phyloP scores from a whole-genome alignment of 176 grass and related monocot genomes.

The Rhynchospora pubera region DNA sequence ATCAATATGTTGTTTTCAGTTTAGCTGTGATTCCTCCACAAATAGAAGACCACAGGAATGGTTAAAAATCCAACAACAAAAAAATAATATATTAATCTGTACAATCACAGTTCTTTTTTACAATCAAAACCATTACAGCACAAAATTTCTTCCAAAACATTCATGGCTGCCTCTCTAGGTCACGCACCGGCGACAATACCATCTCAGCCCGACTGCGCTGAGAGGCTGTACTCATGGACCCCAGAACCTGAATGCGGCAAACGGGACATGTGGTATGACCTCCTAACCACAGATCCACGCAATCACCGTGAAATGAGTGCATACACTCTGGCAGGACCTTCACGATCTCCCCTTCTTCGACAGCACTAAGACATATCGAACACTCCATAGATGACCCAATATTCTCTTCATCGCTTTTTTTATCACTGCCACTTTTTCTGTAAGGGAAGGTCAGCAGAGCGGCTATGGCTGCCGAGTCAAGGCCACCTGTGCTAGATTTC shows the following conservation, averaged over 20 bases:
- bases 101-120: background rate
- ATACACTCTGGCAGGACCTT: constrained; percentile 41
- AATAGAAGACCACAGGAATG: background rate
- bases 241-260: constrained; percentile 33
- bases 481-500: background rate
- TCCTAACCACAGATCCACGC: constrained; percentile 47
- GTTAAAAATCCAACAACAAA: background rate
- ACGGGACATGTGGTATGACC: constrained; percentile 40
- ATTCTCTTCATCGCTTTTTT: background rate
- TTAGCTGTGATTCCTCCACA: background rate
- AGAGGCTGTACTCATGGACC: too few species aligned
- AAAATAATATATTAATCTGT: background rate
- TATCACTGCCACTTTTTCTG: background rate
- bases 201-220: background rate
- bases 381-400: constrained; percentile 23
- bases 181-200: background rate
- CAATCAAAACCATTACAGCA: background rate
- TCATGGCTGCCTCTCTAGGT: background rate
- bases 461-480: constrained; percentile 21
- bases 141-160: background rate
- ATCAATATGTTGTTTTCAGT: background rate
- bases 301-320: constrained; percentile 47
- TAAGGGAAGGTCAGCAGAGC: constrained; percentile 39
- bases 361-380: constrained; percentile 37
- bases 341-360: constrained; percentile 42